Evolutionary conservation across 495 filamentous ascomycete species (phyloP).

Genomic region (Penicillium antarcticum): DNA sequence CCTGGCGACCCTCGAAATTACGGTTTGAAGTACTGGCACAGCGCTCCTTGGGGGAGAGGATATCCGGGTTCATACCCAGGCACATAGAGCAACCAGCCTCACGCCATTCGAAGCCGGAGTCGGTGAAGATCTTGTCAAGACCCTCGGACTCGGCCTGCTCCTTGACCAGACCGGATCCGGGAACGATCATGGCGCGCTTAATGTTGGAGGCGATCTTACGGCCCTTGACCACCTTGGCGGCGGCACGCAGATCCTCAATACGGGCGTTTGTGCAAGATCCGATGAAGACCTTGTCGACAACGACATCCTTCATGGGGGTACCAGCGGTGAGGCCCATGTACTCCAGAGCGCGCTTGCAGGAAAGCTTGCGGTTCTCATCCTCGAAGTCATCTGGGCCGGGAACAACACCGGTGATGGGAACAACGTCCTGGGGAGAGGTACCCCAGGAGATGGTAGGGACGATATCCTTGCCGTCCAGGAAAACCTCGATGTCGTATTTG

Average conservation of each 20-base stretch:
- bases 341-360: slow-evolving; percentile 77
- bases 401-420: slow-evolving; percentile 86
- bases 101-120: slow-evolving; percentile 95
- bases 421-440: slow-evolving; percentile 92
- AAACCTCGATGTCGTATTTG: slow-evolving; percentile 80
- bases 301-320: slow-evolving; percentile 85
- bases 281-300: slow-evolving; percentile 94
- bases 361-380: slow-evolving; percentile 70
- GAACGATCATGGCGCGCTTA: slow-evolving; percentile 93
- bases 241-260: slow-evolving; percentile 92
- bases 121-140: slow-evolving; percentile 85
- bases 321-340: slow-evolving; percentile 92
- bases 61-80: slow-evolving; percentile 98
- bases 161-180: slow-evolving; percentile 93
- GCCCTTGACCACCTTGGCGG: slow-evolving; percentile 80
- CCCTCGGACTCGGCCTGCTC: slow-evolving; percentile 88
- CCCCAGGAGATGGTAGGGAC: slow-evolving; percentile 94
- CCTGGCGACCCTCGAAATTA: slow-evolving; percentile 97
- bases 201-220: slow-evolving; percentile 82
- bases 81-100: slow-evolving; percentile 99
- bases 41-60: slow-evolving; percentile 87
- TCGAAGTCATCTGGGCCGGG: slow-evolving; percentile 85
- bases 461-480: slow-evolving; percentile 89
- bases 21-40: slow-evolving; percentile 96
- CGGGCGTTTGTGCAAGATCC: slow-evolving; percentile 97